These are phyloP conservation scores for Neonectria ditissima DNA, from an alignment of 2,329 filamentous ascomycete genomes.

Conservation along the genomic window DNA sequence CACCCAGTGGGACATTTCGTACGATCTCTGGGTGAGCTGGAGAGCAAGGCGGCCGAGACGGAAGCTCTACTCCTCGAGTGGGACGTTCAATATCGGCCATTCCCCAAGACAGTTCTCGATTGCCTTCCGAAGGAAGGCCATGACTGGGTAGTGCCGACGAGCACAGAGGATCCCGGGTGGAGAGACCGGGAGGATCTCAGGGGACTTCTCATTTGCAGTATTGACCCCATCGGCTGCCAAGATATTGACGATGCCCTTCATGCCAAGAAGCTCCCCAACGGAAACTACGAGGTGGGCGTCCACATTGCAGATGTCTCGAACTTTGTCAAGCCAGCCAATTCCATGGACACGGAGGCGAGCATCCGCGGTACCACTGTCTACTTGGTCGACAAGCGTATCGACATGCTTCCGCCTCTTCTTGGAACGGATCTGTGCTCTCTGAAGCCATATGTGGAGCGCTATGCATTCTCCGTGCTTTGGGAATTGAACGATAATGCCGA, in stretches of 20 bases:
- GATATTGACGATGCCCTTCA: slow-evolving; percentile 99
- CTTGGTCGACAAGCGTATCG: slow-evolving; percentile 97
- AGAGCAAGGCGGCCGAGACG: slow-evolving; percentile 97
- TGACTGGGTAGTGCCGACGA: slow-evolving; percentile 90
- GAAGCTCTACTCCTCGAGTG: slow-evolving; percentile 94
- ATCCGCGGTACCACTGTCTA: slow-evolving; percentile 97
- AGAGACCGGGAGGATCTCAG: slow-evolving; percentile 85
- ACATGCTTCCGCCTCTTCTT: slow-evolving; percentile 97
- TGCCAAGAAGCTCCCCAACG: slow-evolving; percentile 84
- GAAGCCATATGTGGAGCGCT: slow-evolving; percentile 97
- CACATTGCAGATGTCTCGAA: slow-evolving; percentile 99
- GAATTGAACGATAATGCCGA: slow-evolving; percentile 88
- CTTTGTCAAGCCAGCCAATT: slow-evolving; percentile 96
- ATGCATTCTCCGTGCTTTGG: slow-evolving; percentile 88
- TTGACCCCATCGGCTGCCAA: slow-evolving; percentile 94
- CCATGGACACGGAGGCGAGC: slow-evolving; percentile 96
- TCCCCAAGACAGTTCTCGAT: slow-evolving; percentile 94
- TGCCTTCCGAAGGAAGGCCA: slow-evolving; percentile 93
- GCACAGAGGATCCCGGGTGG: slow-evolving; percentile 86
- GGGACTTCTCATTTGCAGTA: slow-evolving; percentile 92
- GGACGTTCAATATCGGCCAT: slow-evolving; percentile 97
- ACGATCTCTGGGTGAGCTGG: slow-evolving; percentile 89
- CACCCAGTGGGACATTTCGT: slow-evolving; percentile 96
- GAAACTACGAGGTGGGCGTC: slow-evolving; percentile 95
- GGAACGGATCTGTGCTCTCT: slow-evolving; percentile 96